These are phyloP conservation scores for Bacterosira constricta DNA, from an alignment of 108 stramenopile genomes.

Conservation along the genomic window DNA sequence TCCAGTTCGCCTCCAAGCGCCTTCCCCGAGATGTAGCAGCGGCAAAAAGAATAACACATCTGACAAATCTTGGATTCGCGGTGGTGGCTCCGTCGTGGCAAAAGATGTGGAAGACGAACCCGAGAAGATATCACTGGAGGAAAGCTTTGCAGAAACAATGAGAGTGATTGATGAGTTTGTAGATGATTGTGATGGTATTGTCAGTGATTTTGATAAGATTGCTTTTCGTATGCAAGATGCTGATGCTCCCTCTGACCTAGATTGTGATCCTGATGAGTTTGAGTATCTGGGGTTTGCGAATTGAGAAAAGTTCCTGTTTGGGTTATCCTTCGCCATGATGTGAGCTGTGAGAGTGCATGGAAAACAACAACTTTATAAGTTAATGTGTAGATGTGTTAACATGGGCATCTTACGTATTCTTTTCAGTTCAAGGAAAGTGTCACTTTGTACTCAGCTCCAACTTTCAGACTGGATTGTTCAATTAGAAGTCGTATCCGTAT, in stretches of 20 bases:
- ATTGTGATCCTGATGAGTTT: not conserved
- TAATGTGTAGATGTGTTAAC: too few relatives aligned
- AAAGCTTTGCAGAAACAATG: conserved; percentile 45
- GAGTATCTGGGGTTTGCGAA: not conserved
- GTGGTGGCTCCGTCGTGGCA: not conserved
- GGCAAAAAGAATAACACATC: not conserved
- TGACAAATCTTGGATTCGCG: conserved; percentile 1
- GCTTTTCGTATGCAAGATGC: conserved; percentile 38
- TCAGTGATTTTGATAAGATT: conserved; percentile 36
- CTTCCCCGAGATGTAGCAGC: not conserved
- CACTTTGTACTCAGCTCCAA: too few relatives aligned
- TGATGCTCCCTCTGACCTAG: not conserved
- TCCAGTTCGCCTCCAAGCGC: conserved; percentile 6
- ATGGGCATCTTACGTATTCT: too few relatives aligned
- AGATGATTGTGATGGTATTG: conserved; percentile 32
- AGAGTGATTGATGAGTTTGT: conserved; percentile 37
- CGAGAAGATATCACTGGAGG: conserved; percentile 9
- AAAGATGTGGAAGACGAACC: not conserved
- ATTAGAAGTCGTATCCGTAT: too few relatives aligned
- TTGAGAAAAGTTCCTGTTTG: too few relatives aligned
- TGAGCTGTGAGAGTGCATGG: too few relatives aligned
- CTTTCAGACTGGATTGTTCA: too few relatives aligned
- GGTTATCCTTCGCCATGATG: too few relatives aligned
- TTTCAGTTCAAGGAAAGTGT: too few relatives aligned
- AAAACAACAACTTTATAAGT: too few relatives aligned